Evolutionary conservation across 2,329 filamentous ascomycete species (phyloP), one percentile per base, ranked within the genome.

Genomic region (Fusarium robinianum): DNA sequence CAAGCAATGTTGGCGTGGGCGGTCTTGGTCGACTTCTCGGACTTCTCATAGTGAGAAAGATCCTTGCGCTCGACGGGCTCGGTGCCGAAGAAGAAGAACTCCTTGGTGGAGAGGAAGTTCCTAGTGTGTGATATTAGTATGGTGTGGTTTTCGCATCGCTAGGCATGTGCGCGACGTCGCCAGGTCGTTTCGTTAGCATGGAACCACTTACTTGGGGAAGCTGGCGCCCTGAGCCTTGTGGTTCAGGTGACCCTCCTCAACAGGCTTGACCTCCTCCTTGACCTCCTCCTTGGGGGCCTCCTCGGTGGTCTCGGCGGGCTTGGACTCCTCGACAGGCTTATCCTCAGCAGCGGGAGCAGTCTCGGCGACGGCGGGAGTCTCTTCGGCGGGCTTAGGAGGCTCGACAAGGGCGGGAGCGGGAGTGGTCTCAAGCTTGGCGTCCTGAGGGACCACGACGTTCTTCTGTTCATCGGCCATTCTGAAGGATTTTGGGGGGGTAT

Each of bases 41-140:
- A 85, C 73, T 90, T 89, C 61, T 95, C 79, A 77, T 92, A 96
- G 61, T 79, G 74, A 58, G 78, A 72, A 44, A 96, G 79, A 66
- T 85, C 79, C 72, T 92, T 86, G 61, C 82, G 73, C 64, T 90
- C 82, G 48, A 95, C 71, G 35, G 87, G 73, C 42, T 90, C 87
- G 35, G 81, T 76, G 60, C 84, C 82, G 73, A 92, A 89, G 81
- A 85, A 91, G 77, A 97, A 96, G 76, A 88, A 89, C 69, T 90
- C 90, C 83, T 96, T 96, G 70, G 85, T 83, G 75, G 90, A 91
- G 62, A 89, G 84, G 65, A 97, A 81, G 70, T 90, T 88, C 82
- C 89, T 95, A 6, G 10, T 16, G 7, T 23, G 5, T 6, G 19
- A 24, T 14, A 15, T 5, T 11, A 6, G 5, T 8, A 21, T 10